Percentiles rank a stretch among this genome's conserved stretches.
Conservation (phyloP, 148 eudicot genomes). For the Rhododendron ovatum region DNA sequence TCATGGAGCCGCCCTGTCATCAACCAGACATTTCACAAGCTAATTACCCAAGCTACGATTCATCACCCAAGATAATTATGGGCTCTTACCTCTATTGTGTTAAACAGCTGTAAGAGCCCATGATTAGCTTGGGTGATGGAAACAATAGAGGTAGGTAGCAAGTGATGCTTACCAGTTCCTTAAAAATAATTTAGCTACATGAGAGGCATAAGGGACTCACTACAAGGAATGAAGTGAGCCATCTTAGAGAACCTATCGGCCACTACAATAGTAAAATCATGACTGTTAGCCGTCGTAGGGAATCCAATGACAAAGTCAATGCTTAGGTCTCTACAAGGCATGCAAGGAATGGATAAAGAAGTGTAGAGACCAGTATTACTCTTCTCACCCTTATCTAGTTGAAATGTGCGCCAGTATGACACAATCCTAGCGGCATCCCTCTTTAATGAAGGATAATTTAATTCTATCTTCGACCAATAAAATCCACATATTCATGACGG, state of each 20-base stretch:
- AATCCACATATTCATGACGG: neutral
- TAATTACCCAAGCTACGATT: neutral
- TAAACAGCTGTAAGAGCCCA: too few species aligned
- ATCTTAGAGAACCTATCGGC: neutral
- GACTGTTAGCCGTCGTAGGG: neutral
- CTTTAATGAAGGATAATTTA: neutral
- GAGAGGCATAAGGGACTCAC: neutral
- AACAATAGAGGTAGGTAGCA: neutral
- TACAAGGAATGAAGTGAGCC: neutral
- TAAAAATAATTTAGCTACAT: neutral
- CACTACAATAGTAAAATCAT: neutral
- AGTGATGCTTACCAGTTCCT: neutral
- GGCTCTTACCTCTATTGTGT: neutral
- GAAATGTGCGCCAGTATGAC: neutral
- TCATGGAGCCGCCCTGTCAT: neutral
- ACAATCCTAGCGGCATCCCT: neutral
- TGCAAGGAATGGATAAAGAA: neutral
- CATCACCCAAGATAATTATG: neutral
- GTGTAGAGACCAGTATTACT: neutral
- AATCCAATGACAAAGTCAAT: neutral
- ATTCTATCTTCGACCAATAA: neutral
- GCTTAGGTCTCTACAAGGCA: neutral
- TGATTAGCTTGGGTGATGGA: neutral
- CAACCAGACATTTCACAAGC: neutral
- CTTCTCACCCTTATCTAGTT: neutral